Evolutionary conservation across 257 asterid genomes (phyloP).

Genomic region (Sherardia arvensis): DNA sequence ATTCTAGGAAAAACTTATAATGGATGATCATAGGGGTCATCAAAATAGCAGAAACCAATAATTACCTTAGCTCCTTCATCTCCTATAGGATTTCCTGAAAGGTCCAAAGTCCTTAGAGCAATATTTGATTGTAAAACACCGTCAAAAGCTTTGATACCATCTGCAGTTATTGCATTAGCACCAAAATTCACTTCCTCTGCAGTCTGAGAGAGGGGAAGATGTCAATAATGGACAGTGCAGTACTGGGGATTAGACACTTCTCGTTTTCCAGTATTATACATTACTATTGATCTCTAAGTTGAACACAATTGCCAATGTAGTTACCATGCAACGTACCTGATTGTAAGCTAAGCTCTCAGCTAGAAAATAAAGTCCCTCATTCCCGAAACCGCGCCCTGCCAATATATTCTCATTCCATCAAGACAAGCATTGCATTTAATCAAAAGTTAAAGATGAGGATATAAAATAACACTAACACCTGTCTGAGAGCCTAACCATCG

Average conservation of each 20-base stretch:
- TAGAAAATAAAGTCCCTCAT: conserved; percentile 80
- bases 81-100: conserved; percentile 93
- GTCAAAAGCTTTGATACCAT: conserved; percentile 88
- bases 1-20: background rate
- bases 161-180: conserved; percentile 86
- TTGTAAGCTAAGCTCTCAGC: conserved; percentile 96
- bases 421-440: conserved; percentile 7
- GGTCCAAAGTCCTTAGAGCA: conserved; percentile 67
- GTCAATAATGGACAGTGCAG: conserved; percentile 5
- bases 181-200: conserved; percentile 94
- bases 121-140: conserved; percentile 83
- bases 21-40: background rate
- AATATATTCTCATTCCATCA: conserved; percentile 20
- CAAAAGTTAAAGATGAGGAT: background rate
- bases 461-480: too few species aligned
- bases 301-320: background rate
- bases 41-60: background rate
- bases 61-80: conserved; percentile 95
- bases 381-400: conserved; percentile 82
- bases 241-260: conserved; percentile 12
- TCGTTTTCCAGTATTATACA: background rate
- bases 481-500: background rate
- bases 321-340: conserved; percentile 38
- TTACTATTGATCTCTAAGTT: background rate
- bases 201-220: conserved; percentile 41